Percentiles rank a stretch among this genome's conserved stretches.
These are phyloP conservation scores for Stachybotrys echinatus DNA, from an alignment of 2,329 filamentous ascomycete genomes.

Conservation along the genomic window DNA sequence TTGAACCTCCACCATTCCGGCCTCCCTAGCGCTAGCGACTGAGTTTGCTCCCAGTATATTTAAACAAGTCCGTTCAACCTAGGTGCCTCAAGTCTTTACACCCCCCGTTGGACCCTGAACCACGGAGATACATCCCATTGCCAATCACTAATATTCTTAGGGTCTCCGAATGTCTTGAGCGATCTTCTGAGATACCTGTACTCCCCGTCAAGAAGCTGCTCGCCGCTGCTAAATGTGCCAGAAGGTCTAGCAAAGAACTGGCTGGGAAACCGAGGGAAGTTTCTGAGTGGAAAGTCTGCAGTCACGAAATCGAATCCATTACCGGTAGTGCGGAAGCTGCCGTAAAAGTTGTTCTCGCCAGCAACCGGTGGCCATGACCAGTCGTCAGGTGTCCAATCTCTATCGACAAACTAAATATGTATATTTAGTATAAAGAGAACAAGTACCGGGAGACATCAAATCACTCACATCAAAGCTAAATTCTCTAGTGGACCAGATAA, in stretches of 20 bases:
- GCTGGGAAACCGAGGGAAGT: background rate
- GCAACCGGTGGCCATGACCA: constrained; percentile 5
- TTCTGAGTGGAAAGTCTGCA: background rate
- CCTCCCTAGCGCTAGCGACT: too few relatives aligned
- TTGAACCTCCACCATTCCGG: too few relatives aligned
- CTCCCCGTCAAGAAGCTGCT: constrained; percentile 1
- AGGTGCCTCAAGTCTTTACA: too few relatives aligned
- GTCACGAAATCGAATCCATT: background rate
- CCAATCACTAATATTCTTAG: constrained; percentile 4
- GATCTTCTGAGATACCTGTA: constrained; percentile 2
- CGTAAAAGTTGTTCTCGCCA: constrained; percentile 5
- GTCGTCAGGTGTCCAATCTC: constrained; percentile 5
- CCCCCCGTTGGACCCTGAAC: background rate
- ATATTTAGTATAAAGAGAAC: background rate
- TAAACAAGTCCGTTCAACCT: too few relatives aligned
- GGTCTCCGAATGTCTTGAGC: constrained; percentile 4
- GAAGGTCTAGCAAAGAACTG: background rate
- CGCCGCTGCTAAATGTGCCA: background rate
- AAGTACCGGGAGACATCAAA: too few relatives aligned
- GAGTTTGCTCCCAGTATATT: too few relatives aligned
- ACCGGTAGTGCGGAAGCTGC: background rate
- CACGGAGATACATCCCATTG: constrained; percentile 1
- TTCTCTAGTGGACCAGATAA: constrained; percentile 5
- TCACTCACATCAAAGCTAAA: constrained; percentile 5
- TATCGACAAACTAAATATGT: constrained; percentile 2